Evolutionary conservation across 805 yeast genomes (phyloP), one percentile per base, ranked within the genome.

Genomic region (Schwanniomyces vanrijiae): DNA sequence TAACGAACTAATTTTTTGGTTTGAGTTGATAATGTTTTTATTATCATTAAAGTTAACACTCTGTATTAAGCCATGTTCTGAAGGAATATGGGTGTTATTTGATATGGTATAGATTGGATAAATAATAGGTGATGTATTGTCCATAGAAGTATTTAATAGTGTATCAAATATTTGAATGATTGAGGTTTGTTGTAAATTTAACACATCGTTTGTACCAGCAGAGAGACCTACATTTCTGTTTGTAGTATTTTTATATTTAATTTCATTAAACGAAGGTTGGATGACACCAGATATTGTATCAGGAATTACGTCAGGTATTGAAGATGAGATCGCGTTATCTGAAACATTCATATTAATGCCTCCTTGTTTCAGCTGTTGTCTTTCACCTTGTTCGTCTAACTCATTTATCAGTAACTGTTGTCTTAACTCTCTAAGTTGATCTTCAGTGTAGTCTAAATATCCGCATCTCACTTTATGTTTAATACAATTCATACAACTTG

Each of bases 391-490:
- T 14, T 38, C 41, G 4, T 38, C 41, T 10, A 38, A 5, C 13
- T 38, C 41, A 22, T 38, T 22, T 16, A 24, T 31, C 24, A n/a
- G 21, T 13, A 22, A 10, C n/a, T 14, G 29, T 6, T 24, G 13
- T 33, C 50, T 55, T 21, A 71, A 49, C 38, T 59, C 69, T 6
- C 59, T 58, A 2, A 71, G 45, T 50, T 68, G 69, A 19, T 60
- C 67, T 40, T 56, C 61, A 5, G 67, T 48, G 49, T 62, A 69
- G 46, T 66, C 68, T 33, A 69, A 57, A 50, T 71, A 71, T 5
- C 71, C 75, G 57, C 77, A 71, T 43, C 57, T 61, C 3, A 63
- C 67, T 44, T 66, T 62, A 51, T 71, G 76, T 46, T 71, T 71
- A 43, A 69, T 52, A 55, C 77, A 71, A 52, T 71, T 71, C 44